These are phyloP conservation scores for Myrica gale DNA, from an alignment of 306 rosid species.

Conservation along the genomic window DNA sequence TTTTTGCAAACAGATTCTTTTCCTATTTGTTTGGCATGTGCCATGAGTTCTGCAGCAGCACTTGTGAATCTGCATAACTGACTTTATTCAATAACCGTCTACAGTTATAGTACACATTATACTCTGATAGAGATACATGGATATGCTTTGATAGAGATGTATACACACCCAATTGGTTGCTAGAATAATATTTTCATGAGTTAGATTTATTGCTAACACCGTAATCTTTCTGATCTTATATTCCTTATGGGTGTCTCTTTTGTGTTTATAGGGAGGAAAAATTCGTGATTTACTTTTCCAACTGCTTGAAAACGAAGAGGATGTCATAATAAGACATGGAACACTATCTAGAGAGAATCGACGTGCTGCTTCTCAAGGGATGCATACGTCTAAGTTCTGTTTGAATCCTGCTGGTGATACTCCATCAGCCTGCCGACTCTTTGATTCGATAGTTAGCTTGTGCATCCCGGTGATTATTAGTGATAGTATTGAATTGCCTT, in stretches of 20 bases:
- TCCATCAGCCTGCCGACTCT: constrained; percentile 93
- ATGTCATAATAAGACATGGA: constrained; percentile 80
- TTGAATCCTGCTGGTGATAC: constrained; percentile 98
- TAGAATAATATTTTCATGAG: constrained; percentile 6
- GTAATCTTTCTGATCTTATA: constrained; percentile 6
- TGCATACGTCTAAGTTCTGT: constrained; percentile 92
- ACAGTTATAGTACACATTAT: neutral
- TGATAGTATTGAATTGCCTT: constrained; percentile 82
- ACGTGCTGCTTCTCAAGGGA: constrained; percentile 86
- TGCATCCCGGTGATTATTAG: constrained; percentile 88
- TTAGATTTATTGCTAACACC: neutral
- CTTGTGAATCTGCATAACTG: neutral
- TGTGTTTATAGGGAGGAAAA: constrained; percentile 74
- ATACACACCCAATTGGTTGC: constrained; percentile 1
- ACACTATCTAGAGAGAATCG: constrained; percentile 89
- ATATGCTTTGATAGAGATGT: neutral
- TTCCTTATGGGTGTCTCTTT: constrained; percentile 6
- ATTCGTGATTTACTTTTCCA: constrained; percentile 79
- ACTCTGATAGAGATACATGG: neutral
- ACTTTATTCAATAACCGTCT: neutral
- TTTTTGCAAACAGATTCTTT: neutral
- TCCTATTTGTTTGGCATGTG: neutral
- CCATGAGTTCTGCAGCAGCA: neutral
- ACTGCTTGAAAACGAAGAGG: constrained; percentile 68
- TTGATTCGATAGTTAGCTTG: constrained; percentile 91